These are phyloP conservation scores for Pythium plurisporium DNA, from an alignment of 352 stramenopile species.

Conservation along the genomic window DNA sequence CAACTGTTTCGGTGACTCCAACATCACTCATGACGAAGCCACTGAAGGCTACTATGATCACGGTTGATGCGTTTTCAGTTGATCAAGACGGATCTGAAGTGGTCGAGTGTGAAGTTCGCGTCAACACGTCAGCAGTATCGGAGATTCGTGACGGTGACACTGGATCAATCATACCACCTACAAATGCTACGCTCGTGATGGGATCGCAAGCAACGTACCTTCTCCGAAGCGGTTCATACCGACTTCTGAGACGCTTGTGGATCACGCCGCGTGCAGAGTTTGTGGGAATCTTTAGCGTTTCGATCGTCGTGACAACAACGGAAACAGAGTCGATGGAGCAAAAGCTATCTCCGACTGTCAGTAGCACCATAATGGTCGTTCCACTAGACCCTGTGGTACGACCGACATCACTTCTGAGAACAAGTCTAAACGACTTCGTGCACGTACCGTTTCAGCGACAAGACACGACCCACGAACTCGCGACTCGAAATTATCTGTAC, in stretches of 20 bases:
- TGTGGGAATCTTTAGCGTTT: slow-evolving; percentile 36
- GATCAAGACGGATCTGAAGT: slow-evolving; percentile 20
- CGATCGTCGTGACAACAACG: slow-evolving; percentile 29
- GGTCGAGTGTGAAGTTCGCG: neutral
- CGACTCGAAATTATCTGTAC: slow-evolving; percentile 32
- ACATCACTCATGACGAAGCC: slow-evolving; percentile 8
- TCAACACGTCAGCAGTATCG: slow-evolving; percentile 8
- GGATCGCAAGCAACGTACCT: neutral
- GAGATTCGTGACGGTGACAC: slow-evolving; percentile 1
- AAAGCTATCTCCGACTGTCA: neutral
- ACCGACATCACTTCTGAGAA: slow-evolving; percentile 1
- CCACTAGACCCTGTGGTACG: slow-evolving; percentile 19
- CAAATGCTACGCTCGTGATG: neutral
- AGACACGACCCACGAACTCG: slow-evolving; percentile 30
- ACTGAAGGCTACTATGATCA: neutral
- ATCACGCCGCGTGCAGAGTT: slow-evolving; percentile 37
- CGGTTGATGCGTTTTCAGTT: slow-evolving; percentile 5
- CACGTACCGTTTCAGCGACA: slow-evolving; percentile 36
- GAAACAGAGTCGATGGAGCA: slow-evolving; percentile 33
- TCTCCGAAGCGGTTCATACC: slow-evolving; percentile 12
- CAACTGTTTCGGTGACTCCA: neutral
- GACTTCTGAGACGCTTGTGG: slow-evolving; percentile 18
- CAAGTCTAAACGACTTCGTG: slow-evolving; percentile 29
- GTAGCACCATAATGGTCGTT: slow-evolving; percentile 27
- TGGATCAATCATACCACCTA: neutral